These are phyloP conservation scores for Mycena capillaripes DNA, from an alignment of 768 basidiomycete species.

Conservation along the genomic window DNA sequence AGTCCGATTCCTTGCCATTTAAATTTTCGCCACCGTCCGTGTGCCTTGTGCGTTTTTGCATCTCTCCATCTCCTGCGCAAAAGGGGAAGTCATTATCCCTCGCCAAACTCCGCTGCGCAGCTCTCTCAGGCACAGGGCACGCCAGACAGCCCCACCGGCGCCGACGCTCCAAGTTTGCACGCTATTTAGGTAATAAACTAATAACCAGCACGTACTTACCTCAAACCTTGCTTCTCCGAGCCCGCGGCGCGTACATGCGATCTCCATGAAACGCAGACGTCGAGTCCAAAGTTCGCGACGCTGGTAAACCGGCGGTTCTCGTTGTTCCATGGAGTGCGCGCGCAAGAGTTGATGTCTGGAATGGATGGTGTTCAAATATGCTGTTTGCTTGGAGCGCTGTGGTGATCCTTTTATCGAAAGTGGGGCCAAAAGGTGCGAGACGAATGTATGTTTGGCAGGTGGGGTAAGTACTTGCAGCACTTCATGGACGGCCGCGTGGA, in stretches of 20 bases:
- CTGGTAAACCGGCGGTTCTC: background rate
- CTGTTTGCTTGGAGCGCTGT: background rate
- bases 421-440: background rate
- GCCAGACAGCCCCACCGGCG: slow-evolving; percentile 5
- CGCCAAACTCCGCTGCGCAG: background rate
- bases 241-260: slow-evolving; percentile 20
- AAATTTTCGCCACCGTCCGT: slow-evolving; percentile 4
- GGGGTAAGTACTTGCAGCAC: background rate
- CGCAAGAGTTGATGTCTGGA: background rate
- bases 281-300: background rate
- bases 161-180: slow-evolving; percentile 2
- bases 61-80: background rate
- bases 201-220: slow-evolving; percentile 22
- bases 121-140: slow-evolving; percentile 9
- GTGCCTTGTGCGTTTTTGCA: background rate
- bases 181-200: slow-evolving; percentile 31
- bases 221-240: slow-evolving; percentile 4
- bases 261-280: slow-evolving; percentile 18
- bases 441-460: background rate
- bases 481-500: too few relatives aligned
- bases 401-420: background rate
- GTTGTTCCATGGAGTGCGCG: slow-evolving; percentile 5
- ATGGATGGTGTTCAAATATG: background rate
- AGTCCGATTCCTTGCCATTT: background rate
- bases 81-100: background rate